These are phyloP conservation scores for Heritiera fomes DNA, from an alignment of 345 rosid species.

Conservation along the genomic window DNA sequence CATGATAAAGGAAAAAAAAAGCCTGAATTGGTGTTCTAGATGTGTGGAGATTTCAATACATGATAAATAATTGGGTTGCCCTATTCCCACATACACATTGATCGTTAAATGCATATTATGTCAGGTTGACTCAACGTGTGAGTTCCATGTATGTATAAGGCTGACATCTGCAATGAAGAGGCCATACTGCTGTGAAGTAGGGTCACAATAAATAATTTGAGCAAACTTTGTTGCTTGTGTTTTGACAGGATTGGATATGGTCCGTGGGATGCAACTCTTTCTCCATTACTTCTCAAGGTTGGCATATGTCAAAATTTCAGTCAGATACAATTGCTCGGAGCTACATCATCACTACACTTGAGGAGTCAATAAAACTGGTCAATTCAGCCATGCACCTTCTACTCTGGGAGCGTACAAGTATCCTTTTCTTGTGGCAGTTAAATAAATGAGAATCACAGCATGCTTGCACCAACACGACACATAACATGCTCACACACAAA, in stretches of 20 bases:
- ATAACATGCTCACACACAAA: not conserved
- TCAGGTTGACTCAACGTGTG: not conserved
- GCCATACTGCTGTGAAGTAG: not conserved
- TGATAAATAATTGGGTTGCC: no score
- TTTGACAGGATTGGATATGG: constrained; percentile 93
- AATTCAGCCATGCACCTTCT: constrained; percentile 83
- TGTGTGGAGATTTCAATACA: not conserved
- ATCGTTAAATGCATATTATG: not conserved
- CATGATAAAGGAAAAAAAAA: not conserved
- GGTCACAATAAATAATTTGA: not conserved
- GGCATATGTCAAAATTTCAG: constrained; percentile 87
- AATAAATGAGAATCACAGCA: not conserved
- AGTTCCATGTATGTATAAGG: not conserved
- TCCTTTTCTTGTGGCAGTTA: constrained; percentile 51
- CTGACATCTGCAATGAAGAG: not conserved
- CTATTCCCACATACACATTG: not conserved
- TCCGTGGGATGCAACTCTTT: constrained; percentile 94
- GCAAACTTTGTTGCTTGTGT: not conserved
- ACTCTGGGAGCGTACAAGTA: constrained; percentile 87
- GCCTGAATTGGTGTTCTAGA: not conserved
- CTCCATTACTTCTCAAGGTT: constrained; percentile 82
- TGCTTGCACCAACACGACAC: not conserved
- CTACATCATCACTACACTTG: constrained; percentile 83
- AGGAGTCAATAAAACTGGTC: constrained; percentile 80
- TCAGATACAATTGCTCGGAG: constrained; percentile 91